phyloP scores from a whole-genome alignment of 805 yeast genomes.

The Candida qinlingensis region DNA sequence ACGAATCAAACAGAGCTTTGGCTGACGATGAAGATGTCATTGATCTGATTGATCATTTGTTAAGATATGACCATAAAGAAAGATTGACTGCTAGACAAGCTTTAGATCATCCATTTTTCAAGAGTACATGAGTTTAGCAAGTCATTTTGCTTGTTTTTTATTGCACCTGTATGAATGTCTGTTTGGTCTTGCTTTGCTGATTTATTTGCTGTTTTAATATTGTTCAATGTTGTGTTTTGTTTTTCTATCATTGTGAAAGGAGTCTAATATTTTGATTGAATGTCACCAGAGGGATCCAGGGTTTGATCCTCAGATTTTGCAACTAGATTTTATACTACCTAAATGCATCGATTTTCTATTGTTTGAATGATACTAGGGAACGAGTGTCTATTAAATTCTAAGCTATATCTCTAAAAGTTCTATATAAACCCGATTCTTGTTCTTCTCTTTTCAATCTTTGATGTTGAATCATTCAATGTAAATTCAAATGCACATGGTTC shows the following conservation, averaged over 20 bases:
- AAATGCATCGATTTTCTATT: background rate
- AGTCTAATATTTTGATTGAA: too few relatives aligned
- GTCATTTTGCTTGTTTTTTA: background rate
- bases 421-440: conserved; percentile 21
- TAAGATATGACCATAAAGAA: conserved; percentile 84
- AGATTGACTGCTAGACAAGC: conserved; percentile 88
- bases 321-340: too few relatives aligned
- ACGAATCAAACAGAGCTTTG: conserved; percentile 60
- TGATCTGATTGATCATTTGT: conserved; percentile 73
- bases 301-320: too few relatives aligned
- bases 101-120: conserved; percentile 55
- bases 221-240: background rate
- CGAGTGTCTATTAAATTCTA: too few relatives aligned
- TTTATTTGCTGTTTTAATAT: background rate
- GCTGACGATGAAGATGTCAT: conserved; percentile 65
- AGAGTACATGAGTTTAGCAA: conserved; percentile 17
- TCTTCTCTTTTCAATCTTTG: conserved; percentile 24
- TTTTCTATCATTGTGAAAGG: too few relatives aligned
- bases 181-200: too few relatives aligned
- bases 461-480: conserved; percentile 1
- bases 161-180: too few relatives aligned
- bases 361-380: too few relatives aligned
- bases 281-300: too few relatives aligned
- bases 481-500: conserved; percentile 30
- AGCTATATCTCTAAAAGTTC: background rate